A percentile compares a stretch with the other conserved stretches of the same genome.
Evolutionary conservation across 2,329 filamentous ascomycete genomes (phyloP).

Genomic region (Orbilia oligospora): DNA sequence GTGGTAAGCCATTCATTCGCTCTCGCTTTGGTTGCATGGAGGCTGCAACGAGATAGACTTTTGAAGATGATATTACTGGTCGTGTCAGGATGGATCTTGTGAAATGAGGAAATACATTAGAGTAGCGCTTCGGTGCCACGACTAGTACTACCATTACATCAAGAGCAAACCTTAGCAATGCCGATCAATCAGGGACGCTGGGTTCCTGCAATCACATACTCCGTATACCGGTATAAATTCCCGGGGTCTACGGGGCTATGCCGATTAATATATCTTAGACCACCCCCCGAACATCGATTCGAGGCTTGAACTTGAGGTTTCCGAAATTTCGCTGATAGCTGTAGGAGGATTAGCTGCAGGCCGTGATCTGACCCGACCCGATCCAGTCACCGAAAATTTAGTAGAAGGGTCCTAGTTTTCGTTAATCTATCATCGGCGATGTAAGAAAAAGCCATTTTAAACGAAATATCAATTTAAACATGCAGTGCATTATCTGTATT

Average conservation of each 20-base stretch:
- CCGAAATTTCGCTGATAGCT: not conserved
- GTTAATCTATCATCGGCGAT: slow-evolving; percentile 17
- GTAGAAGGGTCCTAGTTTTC: slow-evolving; percentile 14
- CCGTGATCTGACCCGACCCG: not conserved
- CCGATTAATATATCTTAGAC: not conserved
- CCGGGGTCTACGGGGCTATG: slow-evolving; percentile 12
- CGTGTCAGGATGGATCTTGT: slow-evolving; percentile 24
- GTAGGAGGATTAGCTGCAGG: not conserved
- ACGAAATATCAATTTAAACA: slow-evolving; percentile 24
- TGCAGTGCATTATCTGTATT: slow-evolving; percentile 14
- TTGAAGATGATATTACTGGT: slow-evolving; percentile 7
- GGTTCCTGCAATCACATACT: slow-evolving; percentile 4
- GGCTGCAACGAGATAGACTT: slow-evolving; percentile 9
- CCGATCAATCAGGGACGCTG: slow-evolving; percentile 52
- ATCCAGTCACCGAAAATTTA: not conserved
- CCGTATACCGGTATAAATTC: not conserved
- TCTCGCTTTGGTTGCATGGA: slow-evolving; percentile 7
- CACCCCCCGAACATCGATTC: slow-evolving; percentile 8
- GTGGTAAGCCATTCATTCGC: slow-evolving; percentile 4
- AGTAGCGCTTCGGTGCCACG: slow-evolving; percentile 32
- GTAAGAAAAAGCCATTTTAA: slow-evolving; percentile 8
- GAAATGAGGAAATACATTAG: slow-evolving; percentile 47
- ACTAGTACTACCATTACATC: not conserved
- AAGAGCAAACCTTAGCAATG: slow-evolving; percentile 13
- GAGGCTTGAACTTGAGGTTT: not conserved